Percentiles rank a stretch among this genome's conserved stretches.
phyloP scores from a whole-genome alignment of 345 rosid genomes.

The Populus ilicifolia region DNA sequence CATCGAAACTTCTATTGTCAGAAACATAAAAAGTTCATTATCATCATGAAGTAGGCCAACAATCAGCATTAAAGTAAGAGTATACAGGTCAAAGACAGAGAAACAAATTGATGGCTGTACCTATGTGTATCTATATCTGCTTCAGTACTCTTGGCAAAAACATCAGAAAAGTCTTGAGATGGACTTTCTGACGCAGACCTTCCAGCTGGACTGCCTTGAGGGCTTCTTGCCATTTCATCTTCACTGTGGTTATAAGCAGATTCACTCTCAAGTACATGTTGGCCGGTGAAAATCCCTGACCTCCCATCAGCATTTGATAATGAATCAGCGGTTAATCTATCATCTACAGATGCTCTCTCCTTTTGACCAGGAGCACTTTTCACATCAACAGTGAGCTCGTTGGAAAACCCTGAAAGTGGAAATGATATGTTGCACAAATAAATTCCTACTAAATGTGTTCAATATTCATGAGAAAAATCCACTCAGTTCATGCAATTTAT shows the following conservation, averaged over 20 bases:
- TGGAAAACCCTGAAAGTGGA: slow-evolving; percentile 67
- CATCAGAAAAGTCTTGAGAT: slow-evolving; percentile 59
- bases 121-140: slow-evolving; percentile 51
- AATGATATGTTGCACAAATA: slow-evolving; percentile 7
- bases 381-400: slow-evolving; percentile 64
- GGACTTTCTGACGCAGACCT: slow-evolving; percentile 58
- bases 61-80: neutral
- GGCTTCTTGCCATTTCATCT: slow-evolving; percentile 80
- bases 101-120: slow-evolving; percentile 20
- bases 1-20: slow-evolving; percentile 65
- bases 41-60: neutral
- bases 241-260: slow-evolving; percentile 63
- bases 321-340: slow-evolving; percentile 46
- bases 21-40: slow-evolving; percentile 11
- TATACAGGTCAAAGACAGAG: neutral
- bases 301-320: slow-evolving; percentile 47
- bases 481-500: slow-evolving; percentile 4
- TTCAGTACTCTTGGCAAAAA: slow-evolving; percentile 57
- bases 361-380: slow-evolving; percentile 36
- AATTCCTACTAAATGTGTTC: slow-evolving; percentile 4
- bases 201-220: slow-evolving; percentile 69
- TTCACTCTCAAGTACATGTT: slow-evolving; percentile 53
- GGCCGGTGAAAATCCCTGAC: slow-evolving; percentile 39
- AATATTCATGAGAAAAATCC: neutral
- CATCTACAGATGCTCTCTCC: slow-evolving; percentile 53